Evolutionary conservation across 108 stramenopile species (phyloP), one percentile per base, ranked within the genome.

Genomic region (Hondaea fermentalgiana): DNA sequence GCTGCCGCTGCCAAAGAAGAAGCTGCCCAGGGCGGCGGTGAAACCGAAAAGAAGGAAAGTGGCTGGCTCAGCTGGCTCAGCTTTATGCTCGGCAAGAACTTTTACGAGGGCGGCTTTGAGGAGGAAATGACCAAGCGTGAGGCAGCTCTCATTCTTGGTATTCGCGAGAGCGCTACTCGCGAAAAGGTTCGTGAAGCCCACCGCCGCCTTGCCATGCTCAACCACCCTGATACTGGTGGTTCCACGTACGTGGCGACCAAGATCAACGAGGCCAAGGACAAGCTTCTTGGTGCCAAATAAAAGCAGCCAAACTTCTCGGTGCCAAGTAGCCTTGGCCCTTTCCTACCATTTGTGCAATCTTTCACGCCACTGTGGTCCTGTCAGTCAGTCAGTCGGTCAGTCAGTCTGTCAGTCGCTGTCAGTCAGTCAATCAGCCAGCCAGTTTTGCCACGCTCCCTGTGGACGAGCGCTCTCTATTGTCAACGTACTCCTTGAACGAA

Each of bases 211-310:
- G 88, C 98, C 43, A 94, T 99, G 88, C 89, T 98, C 90, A 99
- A 99, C 89, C 99, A 99, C 94, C 99, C 99, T 6, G 99, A 99
- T 93, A 96, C 96, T 21, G 99, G 99, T 5, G 99, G 99, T 51
- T 97, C 96, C 55, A 98, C 97, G 42, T 98, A 96, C 88, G 69
- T 99, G 57, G 94, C 97, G 55, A 96, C 96, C 87, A 99, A 99
- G 91, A 93, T 99, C 59, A 99, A 99, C 90, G 99, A 99, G 92
- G 99, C 98, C 2, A 99, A 99, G 94, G 99, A 98, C 87, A 90
- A 98, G 17, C 95, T 99, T 58, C 91, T 99, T 21, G 87, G 87
- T 16, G 64, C 64, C 64, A 69, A 69, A 12, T 69, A 17, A 69
- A 14, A 57, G 2, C 8, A 57, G 55, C 8, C 8, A 57, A 57